Base-by-base conservation (phyloP, 495 filamentous ascomycete genomes). In the Penicillium pulvis region DNA sequence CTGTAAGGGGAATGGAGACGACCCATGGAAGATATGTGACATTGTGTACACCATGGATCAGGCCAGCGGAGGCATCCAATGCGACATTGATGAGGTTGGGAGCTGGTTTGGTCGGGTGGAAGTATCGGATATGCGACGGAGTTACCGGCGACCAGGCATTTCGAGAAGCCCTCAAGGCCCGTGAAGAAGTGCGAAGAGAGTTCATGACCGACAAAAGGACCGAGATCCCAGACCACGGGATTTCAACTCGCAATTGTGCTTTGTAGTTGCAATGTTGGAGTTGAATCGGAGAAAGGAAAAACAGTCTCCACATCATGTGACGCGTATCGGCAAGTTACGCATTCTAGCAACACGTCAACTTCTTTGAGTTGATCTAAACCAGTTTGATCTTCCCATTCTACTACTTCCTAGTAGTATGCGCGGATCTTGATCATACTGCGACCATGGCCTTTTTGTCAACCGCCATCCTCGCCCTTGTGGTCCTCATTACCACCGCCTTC, bases 1-100 rank as follows among this genome's bases (percentile, higher is more conserved):
- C 88, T 1, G 89, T 78, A 53, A 90, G 76, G 0, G 92, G 91
- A 53, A 96, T 83, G 26, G 85, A 81, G 9, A 83, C 63, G 48
- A 71, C 85, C 91, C 91, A 96, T 58, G 91, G 83, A 3, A 89
- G 79, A 46, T 78, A 75, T 26, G 82, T 83, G 61, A 75, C 14
- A 31, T 66, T 62, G 68, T 94, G 91, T 3, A 93, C 63, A 44
- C 71, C 63, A n/a, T 85, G 74, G 50, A 94, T 74, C 44, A 87
- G 64, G 51, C 72, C 64, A 33, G 86, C 79, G 17, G 88, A 80
- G 57, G 72, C 63, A 35, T 80, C 69, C 45, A 87, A 51, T 33
- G 76, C 70, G 20, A 80, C 66, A 39, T 81, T 79, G 56, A 87
- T 58, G 43, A 78, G 71, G 10, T 12, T 31, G 17, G 62, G 71